phyloP scores from a whole-genome alignment of 495 filamentous ascomycete genomes.

The Thermothielavioides terrestris region DNA sequence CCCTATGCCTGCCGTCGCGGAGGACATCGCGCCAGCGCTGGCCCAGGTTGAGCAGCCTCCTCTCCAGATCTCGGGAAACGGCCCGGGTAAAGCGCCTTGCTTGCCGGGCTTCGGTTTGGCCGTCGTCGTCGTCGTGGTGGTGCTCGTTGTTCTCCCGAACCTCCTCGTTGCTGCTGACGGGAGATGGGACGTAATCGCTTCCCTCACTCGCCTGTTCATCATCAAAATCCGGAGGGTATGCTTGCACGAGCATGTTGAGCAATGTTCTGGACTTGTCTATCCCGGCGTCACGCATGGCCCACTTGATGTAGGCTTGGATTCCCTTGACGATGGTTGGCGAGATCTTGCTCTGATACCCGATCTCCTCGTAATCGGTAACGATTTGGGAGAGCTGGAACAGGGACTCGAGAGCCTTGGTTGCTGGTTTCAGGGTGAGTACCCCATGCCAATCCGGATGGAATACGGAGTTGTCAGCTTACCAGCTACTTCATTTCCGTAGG shows the following conservation, averaged over 20 bases:
- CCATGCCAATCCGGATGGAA: not conserved
- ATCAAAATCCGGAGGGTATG: slow-evolving; percentile 12
- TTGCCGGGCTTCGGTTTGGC: not conserved
- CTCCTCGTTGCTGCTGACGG: not conserved
- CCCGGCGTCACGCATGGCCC: slow-evolving; percentile 19
- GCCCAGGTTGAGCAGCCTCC: slow-evolving; percentile 11
- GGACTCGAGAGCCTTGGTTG: slow-evolving; percentile 22
- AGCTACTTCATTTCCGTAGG: slow-evolving; percentile 17
- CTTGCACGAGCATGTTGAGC: slow-evolving; percentile 13
- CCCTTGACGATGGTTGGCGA: slow-evolving; percentile 12
- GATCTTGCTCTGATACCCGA: slow-evolving; percentile 14
- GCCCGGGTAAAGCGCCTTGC: slow-evolving; percentile 5
- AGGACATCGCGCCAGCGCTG: slow-evolving; percentile 14
- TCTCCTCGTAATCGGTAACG: slow-evolving; percentile 23
- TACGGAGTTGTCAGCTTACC: slow-evolving; percentile 9
- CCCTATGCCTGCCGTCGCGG: not conserved
- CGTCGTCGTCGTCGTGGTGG: not conserved
- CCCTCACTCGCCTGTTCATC: not conserved
- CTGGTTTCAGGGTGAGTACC: slow-evolving; percentile 12
- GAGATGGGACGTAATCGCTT: slow-evolving; percentile 2
- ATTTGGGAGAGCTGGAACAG: slow-evolving; percentile 24
- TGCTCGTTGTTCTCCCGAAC: not conserved
- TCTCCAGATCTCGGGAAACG: slow-evolving; percentile 13
- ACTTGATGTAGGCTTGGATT: slow-evolving; percentile 19
- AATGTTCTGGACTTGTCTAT: slow-evolving; percentile 6